Conservation (phyloP, 1,139 yeast genomes). For the Lipomyces yarrowii region DNA sequence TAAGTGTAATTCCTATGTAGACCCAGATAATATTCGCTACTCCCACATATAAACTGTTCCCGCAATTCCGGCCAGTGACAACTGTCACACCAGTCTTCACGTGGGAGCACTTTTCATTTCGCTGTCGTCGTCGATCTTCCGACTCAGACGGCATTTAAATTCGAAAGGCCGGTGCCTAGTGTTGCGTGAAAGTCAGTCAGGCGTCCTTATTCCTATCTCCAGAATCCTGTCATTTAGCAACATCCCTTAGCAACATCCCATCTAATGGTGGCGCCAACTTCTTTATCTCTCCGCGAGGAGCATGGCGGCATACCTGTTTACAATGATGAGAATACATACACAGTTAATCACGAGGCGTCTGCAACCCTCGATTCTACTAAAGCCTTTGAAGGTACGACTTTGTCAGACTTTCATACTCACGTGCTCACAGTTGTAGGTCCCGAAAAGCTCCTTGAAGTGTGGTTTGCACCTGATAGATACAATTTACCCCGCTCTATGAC, state of each 20-base stretch:
- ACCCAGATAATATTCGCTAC: slow-evolving; percentile 26
- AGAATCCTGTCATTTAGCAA: neutral
- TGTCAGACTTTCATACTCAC: neutral
- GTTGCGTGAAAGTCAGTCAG: neutral
- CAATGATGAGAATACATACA: slow-evolving; percentile 25
- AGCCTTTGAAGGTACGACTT: slow-evolving; percentile 66
- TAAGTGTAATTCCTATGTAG: slow-evolving; percentile 3
- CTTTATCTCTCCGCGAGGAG: slow-evolving; percentile 3
- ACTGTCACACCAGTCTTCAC: neutral
- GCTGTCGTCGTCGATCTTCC: slow-evolving; percentile 1
- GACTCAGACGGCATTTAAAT: slow-evolving; percentile 8
- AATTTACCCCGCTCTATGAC: slow-evolving; percentile 42
- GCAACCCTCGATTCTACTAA: slow-evolving; percentile 69
- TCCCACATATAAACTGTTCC: neutral
- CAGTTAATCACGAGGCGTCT: slow-evolving; percentile 33
- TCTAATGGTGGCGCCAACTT: slow-evolving; percentile 16
- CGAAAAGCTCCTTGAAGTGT: slow-evolving; percentile 86
- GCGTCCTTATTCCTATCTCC: neutral
- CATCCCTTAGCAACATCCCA: neutral
- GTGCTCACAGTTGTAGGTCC: slow-evolving; percentile 57
- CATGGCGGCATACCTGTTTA: slow-evolving; percentile 13
- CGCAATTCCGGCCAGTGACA: neutral
- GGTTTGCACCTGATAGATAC: slow-evolving; percentile 66
- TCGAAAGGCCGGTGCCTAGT: slow-evolving; percentile 5
- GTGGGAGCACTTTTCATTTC: slow-evolving; percentile 11